A percentile compares a stretch with the other conserved stretches of the same genome.
phyloP scores from a whole-genome alignment of 2,329 filamentous ascomycete species.

The Apiospora hydei region DNA sequence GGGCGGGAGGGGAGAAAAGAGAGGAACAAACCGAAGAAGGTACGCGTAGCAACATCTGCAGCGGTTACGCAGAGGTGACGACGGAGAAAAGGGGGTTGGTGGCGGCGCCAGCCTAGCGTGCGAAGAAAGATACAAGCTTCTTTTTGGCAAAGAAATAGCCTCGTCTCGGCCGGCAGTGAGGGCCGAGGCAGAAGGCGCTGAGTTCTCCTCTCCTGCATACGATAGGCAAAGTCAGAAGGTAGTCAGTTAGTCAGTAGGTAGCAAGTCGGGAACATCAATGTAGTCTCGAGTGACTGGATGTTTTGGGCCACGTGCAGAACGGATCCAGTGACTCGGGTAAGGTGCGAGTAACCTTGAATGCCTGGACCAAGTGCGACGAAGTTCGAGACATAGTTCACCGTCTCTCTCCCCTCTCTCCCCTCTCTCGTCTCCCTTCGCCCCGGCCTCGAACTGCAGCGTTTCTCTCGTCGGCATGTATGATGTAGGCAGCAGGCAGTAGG shows the following conservation, averaged over 20 bases:
- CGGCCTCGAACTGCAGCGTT: neutral
- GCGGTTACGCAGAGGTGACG: neutral
- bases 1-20: neutral
- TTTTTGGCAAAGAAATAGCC: neutral
- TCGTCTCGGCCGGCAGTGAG: neutral
- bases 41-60: slow-evolving; percentile 9
- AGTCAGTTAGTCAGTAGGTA: neutral
- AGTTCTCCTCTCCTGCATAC: neutral
- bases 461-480: neutral
- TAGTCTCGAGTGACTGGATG: slow-evolving; percentile 22
- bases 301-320: slow-evolving; percentile 16
- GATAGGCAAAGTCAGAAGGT: neutral
- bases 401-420: neutral
- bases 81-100: slow-evolving; percentile 7
- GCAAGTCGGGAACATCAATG: neutral
- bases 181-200: neutral
- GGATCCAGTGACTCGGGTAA: slow-evolving; percentile 21
- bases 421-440: neutral
- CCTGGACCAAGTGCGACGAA: neutral
- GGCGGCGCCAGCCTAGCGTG: slow-evolving; percentile 3
- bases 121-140: neutral
- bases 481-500: slow-evolving; percentile 1
- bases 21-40: neutral
- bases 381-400: neutral
- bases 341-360: slow-evolving; percentile 15